Base-by-base conservation (phyloP, 345 rosid species). In the Durio zibethinus region DNA sequence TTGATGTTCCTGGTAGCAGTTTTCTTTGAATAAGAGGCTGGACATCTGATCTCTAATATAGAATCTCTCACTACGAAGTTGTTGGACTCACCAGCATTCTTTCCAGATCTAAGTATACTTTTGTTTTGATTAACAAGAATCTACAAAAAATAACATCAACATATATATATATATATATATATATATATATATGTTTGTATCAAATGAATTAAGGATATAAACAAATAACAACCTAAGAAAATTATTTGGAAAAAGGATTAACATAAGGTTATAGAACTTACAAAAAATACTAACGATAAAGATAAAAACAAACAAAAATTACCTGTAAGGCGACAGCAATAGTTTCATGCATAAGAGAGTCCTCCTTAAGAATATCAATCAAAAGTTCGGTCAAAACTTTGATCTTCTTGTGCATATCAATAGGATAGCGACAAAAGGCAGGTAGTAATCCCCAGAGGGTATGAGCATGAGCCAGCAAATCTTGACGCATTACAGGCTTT, bases 51-150 rank as follows among this genome's bases (percentile, higher is more conserved):
- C 78, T 86, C 88, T 57, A 77, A 47, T 67, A 72, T 62, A 11
- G 84, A 80, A 80, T 80, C 88, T 76, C 82, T 82, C 64, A 52
- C 76, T 56, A 54, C 35, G 47, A 15, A 48, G 76, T 72, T 42
- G 75, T 74, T 81, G 63, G 77, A 81, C 47, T 84, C 87, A 29
- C 40, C 77, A 60, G 64, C 63, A 70, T 80, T 82, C 16, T 76
- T 74, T 59, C 77, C 77, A 76, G 85, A 76, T 80, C 80, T 47
- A 40, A 85, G 86, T 53, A 64, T 77, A 74, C 79, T 78, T 81
- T 76, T 91, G 80, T 91, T 96, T 83, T 96, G 93, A 85, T 86
- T 89, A 76, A 96, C 97, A 84, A 96, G 91, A 84, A 87, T 80
- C 97, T 92, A 74, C 20, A 43, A 18, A 59, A 75, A 77, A 36